A percentile compares a stretch with the other conserved stretches of the same genome.
Evolutionary conservation across 441 rosid species (phyloP).

Genomic region (Eruca vesicaria): DNA sequence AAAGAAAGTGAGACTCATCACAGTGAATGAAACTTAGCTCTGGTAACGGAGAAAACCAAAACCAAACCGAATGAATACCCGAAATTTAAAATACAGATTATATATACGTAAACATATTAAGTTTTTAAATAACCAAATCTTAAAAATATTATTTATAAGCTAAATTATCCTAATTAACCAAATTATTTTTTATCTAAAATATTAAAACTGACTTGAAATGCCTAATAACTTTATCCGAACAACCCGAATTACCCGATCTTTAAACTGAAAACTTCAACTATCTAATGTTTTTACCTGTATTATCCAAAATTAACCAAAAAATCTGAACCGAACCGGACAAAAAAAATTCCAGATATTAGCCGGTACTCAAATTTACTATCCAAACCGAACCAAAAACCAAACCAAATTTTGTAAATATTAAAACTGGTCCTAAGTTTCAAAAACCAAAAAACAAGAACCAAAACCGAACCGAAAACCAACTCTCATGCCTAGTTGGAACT

Average conservation of each 20-base stretch:
- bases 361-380: background rate
- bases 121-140: background rate
- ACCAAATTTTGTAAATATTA: too few species aligned
- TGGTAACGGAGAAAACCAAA: background rate
- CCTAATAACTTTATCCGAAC: too few species aligned
- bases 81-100: too few species aligned
- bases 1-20: slow-evolving; percentile 12
- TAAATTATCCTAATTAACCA: too few species aligned
- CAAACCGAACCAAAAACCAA: background rate
- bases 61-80: background rate
- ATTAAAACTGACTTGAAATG: too few species aligned
- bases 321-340: background rate
- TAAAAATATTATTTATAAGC: too few species aligned
- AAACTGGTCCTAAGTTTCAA: background rate
- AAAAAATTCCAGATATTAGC: background rate
- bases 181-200: too few species aligned
- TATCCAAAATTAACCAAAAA: too few species aligned
- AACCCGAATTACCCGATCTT: too few species aligned
- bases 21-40: background rate
- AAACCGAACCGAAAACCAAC: background rate
- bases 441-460: too few species aligned
- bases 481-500: background rate
- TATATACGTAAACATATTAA: background rate
- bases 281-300: background rate
- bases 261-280: too few species aligned